Evolutionary conservation across 2,329 filamentous ascomycete genomes (phyloP).

Genomic region (Tolypocladium tundrense): DNA sequence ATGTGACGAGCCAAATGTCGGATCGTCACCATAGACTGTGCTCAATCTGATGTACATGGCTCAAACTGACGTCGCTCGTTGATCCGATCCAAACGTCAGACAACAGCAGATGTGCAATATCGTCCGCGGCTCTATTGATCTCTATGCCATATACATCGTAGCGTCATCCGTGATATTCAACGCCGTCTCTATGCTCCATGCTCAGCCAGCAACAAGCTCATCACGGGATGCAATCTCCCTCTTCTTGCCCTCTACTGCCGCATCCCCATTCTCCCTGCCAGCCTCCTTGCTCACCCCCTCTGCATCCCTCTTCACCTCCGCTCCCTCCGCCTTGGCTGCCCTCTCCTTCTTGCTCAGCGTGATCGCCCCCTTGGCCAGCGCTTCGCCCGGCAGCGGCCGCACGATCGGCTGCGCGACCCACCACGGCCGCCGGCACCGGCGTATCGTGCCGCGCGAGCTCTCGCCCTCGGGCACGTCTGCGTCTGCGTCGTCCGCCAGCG

Average conservation of each 20-base stretch:
- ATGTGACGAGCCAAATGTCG: no score
- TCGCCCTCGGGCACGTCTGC: conserved; percentile 32
- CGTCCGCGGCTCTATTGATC: neutral
- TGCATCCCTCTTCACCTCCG: conserved; percentile 9
- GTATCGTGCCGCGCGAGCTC: conserved; percentile 58
- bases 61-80: neutral
- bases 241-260: conserved; percentile 1
- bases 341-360: conserved; percentile 59
- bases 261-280: neutral
- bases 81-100: no score
- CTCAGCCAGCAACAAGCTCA: conserved; percentile 7
- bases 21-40: no score
- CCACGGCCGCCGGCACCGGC: conserved; percentile 69
- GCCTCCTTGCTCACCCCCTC: neutral
- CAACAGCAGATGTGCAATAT: neutral
- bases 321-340: conserved; percentile 9
- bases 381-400: conserved; percentile 77
- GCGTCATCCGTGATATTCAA: neutral
- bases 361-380: conserved; percentile 70
- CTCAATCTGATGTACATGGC: no score
- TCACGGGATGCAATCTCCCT: conserved; percentile 8
- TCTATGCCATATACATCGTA: neutral
- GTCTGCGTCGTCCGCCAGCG: conserved; percentile 5
- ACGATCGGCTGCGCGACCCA: conserved; percentile 88
- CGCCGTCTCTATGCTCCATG: neutral